Evolutionary conservation across 2,329 filamentous ascomycete genomes (phyloP), one percentile per base, ranked within the genome.

Genomic region (Daldinia sp.): DNA sequence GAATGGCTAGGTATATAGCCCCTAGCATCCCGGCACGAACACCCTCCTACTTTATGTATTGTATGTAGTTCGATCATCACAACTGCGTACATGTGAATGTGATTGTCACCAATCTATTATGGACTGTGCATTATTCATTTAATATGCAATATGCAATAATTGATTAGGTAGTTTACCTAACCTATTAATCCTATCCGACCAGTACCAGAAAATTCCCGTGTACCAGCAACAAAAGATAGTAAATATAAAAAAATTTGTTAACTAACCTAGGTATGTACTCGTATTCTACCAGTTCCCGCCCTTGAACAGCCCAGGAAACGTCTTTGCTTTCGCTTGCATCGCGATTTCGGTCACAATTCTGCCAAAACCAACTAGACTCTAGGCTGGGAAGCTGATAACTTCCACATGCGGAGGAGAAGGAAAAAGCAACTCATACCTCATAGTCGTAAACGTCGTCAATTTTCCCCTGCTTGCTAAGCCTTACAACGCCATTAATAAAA

Each of bases 401-500:
- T 57, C 43, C 32, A 11, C 35, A 50, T 34, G 19, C 7, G 23
- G 17, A 17, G n/a, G 8, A 35, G n/a, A 17, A 35, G 8, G 11
- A 29, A 15, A 29, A 10, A 48, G 35, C 21, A 53, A 43, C 48
- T 52, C 51, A 56, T 61, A 37, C 37, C 51, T 60, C 57, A 34
- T 64, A 29, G 47, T 64, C 61, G 39, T 64, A 35, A 56, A 63
- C 37, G 21, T 64, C 61, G 47, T 64, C 29, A 30, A 48, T 41
- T 66, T 48, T 58, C 53, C 25, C 57, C 23, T 41, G 30, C 37
- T 52, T 63, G 37, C 47, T 45, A n/a, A 57, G 56, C 45, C 60
- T 49, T 57, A 43, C 35, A 66, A 66, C 63, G 63, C 63, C 63
- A 25, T 43, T n/a, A n/a, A n/a, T n/a, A n/a, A 15, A 45, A 8